Conservation (phyloP, 768 basidiomycete genomes). For the Vararia minispora region DNA sequence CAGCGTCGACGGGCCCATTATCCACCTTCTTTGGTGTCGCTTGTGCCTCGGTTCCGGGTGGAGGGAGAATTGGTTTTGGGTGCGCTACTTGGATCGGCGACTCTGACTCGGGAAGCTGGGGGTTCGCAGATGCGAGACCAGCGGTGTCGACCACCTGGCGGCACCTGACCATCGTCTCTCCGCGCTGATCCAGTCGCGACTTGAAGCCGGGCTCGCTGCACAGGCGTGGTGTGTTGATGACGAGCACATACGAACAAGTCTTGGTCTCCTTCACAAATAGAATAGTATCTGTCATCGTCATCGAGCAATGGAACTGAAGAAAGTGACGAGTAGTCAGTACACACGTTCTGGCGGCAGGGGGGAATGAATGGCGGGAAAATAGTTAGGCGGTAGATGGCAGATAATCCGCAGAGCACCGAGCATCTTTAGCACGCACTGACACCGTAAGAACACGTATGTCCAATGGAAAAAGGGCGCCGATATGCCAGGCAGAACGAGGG, state of each 20-base stretch:
- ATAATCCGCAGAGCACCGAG: too few species aligned
- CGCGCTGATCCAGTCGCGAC: conserved; percentile 52
- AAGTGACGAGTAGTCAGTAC: conserved; percentile 8
- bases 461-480: too few species aligned
- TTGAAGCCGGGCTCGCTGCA: conserved; percentile 91
- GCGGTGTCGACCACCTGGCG: conserved; percentile 49
- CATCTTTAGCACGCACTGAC: too few species aligned
- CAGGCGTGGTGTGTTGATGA: conserved; percentile 89
- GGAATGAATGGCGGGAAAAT: conserved; percentile 7
- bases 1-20: background rate
- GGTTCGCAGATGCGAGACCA: conserved; percentile 17
- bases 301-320: conserved; percentile 83
- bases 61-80: background rate
- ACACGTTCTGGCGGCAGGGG: background rate
- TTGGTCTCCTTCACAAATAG: conserved; percentile 88
- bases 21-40: background rate
- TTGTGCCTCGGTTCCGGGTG: conserved; percentile 7
- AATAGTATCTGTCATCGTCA: conserved; percentile 87
- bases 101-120: conserved; percentile 36
- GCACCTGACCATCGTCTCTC: conserved; percentile 66
- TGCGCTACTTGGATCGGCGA: conserved; percentile 28
- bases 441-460: too few species aligned
- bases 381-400: too few species aligned
- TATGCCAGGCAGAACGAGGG: too few species aligned
- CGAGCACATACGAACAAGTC: conserved; percentile 88